These are phyloP conservation scores for Suillus brevipes DNA, from an alignment of 768 basidiomycete species.

Conservation along the genomic window DNA sequence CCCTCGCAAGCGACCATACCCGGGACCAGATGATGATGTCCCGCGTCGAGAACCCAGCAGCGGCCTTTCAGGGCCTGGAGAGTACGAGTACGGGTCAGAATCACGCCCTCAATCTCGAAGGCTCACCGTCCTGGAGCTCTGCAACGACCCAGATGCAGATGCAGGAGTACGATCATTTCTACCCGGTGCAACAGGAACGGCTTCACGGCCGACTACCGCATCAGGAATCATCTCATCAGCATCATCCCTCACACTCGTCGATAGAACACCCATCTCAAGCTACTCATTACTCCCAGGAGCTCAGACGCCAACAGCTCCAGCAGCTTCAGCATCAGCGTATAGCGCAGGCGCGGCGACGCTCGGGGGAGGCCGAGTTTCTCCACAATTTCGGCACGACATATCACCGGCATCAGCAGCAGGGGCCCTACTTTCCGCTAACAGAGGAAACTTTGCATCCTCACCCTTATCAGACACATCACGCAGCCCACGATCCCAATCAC, in stretches of 20 bases:
- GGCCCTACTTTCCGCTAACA: conserved; percentile 24
- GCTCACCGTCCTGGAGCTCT: conserved; percentile 86
- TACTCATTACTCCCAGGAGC: conserved; percentile 48
- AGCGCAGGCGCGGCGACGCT: conserved; percentile 34
- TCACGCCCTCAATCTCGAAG: conserved; percentile 78
- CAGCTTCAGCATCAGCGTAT: conserved; percentile 39
- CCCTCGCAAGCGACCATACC: conserved; percentile 65
- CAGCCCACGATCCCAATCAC: conserved; percentile 33
- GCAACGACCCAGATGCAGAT: conserved; percentile 66
- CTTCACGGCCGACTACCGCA: conserved; percentile 45
- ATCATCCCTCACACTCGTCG: conserved; percentile 52
- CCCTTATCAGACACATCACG: conserved; percentile 37
- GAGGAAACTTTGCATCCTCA: conserved; percentile 33
- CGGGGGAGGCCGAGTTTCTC: conserved; percentile 39
- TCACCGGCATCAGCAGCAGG: conserved; percentile 29
- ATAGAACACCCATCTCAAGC: conserved; percentile 37
- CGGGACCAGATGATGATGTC: conserved; percentile 46
- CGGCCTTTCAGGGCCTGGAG: conserved; percentile 32
- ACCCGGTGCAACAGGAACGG: conserved; percentile 34
- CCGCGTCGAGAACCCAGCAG: conserved; percentile 37
- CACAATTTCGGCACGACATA: conserved; percentile 37
- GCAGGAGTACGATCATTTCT: conserved; percentile 48
- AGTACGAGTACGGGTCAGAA: conserved; percentile 70
- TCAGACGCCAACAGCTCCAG: conserved; percentile 44
- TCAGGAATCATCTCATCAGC: conserved; percentile 48